Conservation (phyloP, 495 filamentous ascomycete species). For the Apiosordaria backusii region DNA sequence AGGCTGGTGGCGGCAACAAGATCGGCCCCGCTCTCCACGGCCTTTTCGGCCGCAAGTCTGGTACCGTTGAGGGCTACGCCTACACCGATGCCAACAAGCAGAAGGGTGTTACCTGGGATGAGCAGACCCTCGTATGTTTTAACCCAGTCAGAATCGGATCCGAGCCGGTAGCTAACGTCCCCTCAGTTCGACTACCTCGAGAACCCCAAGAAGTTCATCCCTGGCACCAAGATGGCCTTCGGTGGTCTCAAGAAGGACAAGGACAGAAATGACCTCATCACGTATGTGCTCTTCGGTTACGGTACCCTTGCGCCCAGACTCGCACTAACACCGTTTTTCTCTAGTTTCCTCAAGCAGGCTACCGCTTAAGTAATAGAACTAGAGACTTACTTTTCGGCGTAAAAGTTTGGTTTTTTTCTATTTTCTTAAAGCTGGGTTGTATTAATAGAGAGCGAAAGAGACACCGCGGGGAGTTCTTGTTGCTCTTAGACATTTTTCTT, state of each 20-base stretch:
- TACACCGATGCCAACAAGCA: constrained; percentile 99
- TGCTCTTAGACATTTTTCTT: not conserved
- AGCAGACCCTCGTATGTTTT: constrained; percentile 73
- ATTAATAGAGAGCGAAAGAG: not conserved
- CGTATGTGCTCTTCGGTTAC: constrained; percentile 56
- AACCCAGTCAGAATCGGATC: not conserved
- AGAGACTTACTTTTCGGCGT: not conserved
- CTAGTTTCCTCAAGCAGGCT: constrained; percentile 63
- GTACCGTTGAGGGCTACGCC: constrained; percentile 83
- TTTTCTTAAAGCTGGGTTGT: not conserved
- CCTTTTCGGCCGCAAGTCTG: constrained; percentile 95
- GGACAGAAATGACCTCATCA: constrained; percentile 99
- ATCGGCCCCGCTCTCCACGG: constrained; percentile 95
- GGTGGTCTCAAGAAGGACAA: constrained; percentile 99
- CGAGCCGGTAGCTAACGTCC: not conserved
- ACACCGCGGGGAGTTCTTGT: not conserved
- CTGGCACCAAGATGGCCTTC: constrained; percentile 99
- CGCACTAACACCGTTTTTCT: constrained; percentile 14
- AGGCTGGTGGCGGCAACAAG: constrained; percentile 87
- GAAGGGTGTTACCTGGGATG: constrained; percentile 85
- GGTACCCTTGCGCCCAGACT: constrained; percentile 13
- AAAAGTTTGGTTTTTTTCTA: not conserved
- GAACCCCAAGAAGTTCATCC: constrained; percentile 70
- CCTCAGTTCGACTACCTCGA: constrained; percentile 51
- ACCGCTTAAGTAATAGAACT: constrained; percentile 47